phyloP scores from a whole-genome alignment of 495 filamentous ascomycete species.

The Chaetomium cochliodes region DNA sequence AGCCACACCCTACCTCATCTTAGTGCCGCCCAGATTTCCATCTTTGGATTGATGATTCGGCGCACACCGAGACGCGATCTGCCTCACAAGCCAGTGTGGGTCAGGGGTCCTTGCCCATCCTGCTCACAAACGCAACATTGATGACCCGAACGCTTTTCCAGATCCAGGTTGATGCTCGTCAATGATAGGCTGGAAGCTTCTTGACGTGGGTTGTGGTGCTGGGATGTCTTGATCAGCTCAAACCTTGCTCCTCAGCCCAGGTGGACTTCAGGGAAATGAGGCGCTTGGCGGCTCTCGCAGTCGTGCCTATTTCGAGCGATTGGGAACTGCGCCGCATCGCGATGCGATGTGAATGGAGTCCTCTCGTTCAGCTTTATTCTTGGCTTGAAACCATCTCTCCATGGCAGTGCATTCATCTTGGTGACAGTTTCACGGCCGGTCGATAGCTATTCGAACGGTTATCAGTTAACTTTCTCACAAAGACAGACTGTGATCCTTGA shows the following conservation, averaged over 20 bases:
- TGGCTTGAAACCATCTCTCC: background rate
- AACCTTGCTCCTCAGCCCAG: background rate
- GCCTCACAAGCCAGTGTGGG: background rate
- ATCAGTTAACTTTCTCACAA: too few species aligned
- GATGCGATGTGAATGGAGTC: background rate
- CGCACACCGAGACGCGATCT: background rate
- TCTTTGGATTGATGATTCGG: background rate
- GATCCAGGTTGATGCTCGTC: background rate
- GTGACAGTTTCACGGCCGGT: too few species aligned
- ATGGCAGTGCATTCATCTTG: too few species aligned
- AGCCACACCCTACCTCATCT: too few species aligned
- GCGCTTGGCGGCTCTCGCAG: background rate
- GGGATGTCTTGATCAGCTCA: background rate
- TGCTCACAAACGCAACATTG: background rate
- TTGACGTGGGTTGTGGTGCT: background rate
- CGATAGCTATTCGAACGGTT: too few species aligned
- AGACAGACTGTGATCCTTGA: too few species aligned
- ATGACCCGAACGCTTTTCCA: background rate
- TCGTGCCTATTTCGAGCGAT: conserved; percentile 14
- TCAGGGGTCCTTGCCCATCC: background rate
- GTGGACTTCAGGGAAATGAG: conserved; percentile 8
- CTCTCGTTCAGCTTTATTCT: background rate
- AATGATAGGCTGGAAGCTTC: background rate
- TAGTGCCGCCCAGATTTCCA: background rate
- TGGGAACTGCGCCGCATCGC: background rate